Evolutionary conservation across 805 yeast genomes (phyloP).

Genomic region (Hanseniaspora nectarophila): DNA sequence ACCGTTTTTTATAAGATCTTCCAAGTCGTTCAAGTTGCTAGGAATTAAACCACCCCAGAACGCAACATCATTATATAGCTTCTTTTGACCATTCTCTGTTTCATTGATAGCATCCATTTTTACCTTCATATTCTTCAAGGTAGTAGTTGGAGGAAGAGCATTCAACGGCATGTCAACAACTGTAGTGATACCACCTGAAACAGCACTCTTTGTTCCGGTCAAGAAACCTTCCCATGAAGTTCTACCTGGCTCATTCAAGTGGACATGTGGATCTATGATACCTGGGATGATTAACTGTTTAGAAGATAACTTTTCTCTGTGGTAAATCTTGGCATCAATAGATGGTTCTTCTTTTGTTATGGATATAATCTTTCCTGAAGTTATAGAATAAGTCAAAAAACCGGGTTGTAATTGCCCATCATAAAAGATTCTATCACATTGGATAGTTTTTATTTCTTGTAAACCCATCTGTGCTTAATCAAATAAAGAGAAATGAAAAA

Average conservation of each 20-base stretch:
- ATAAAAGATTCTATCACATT: conserved; percentile 48
- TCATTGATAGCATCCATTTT: conserved; percentile 48
- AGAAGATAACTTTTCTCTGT: conserved; percentile 31
- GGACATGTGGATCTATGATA: conserved; percentile 86
- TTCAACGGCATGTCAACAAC: conserved; percentile 93
- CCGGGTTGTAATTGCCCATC: conserved; percentile 41
- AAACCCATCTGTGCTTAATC: conserved; percentile 49
- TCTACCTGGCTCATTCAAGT: conserved; percentile 92
- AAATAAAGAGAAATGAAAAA: too few species aligned
- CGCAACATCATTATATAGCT: conserved; percentile 86
- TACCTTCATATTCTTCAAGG: conserved; percentile 56
- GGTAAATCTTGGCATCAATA: conserved; percentile 31
- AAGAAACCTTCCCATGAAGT: conserved; percentile 98
- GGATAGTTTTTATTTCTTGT: conserved; percentile 35
- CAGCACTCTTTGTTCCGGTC: conserved; percentile 92
- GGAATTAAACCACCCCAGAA: conserved; percentile 97
- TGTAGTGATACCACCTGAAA: conserved; percentile 92
- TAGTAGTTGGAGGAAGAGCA: conserved; percentile 93
- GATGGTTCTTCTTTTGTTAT: conserved; percentile 35
- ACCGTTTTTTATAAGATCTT: conserved; percentile 70
- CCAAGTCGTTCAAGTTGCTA: conserved; percentile 51
- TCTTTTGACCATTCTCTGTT: conserved; percentile 41
- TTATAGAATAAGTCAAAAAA: conserved; percentile 49
- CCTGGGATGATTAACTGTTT: conserved; percentile 74
- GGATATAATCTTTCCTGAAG: conserved; percentile 44